Evolutionary conservation across 371 early-diverging fungal genomes (phyloP), one percentile per base, ranked within the genome.

Genomic region (Encephalitozoon romaleae): DNA sequence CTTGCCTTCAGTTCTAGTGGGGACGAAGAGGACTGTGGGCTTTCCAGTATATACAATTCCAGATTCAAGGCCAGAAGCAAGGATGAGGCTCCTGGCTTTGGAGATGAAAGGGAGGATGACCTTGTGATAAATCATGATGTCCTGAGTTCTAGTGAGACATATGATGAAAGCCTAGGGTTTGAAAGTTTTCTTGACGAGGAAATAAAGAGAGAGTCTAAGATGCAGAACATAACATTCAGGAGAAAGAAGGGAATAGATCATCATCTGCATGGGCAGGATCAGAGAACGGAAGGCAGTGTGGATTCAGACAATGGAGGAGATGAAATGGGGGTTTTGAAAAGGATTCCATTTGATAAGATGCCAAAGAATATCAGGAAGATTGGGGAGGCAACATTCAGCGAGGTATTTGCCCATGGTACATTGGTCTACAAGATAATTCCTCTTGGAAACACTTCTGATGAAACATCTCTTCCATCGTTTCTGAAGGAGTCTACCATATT

Each of bases 331-430:
- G 18, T 11, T 34, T 28, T 59, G 59, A 59, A 34, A 34, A 59
- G 11, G 28, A 34, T 59, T 15, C 34, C 34, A 15, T 59, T 59
- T 59, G 59, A 59, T 9, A 30, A 18, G 34, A 59, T 59, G 59
- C 70, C 67, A 34, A 43, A 38, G 15, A 70, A 76, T 39, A 45
- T 78, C 4, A 70, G 47, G 34, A 84, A 84, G 73, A 74, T 81
- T 32, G 73, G 42, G 28, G 84, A 84, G 70, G 84, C 82, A 45
- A 67, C 84, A 11, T 84, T 78, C 70, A 74, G 74, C 43, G 82
- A 84, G 21, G 80, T 84, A 15, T 84, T 70, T 76, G 42, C 25
- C n/a, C 26, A 30, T 47, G 59, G 32, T 0, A 12, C 23, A 9
- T 25, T 47, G 12, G 69, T 81, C 39, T 81, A 78, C 63, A 83